These are phyloP conservation scores for Trichoderma sp. DNA, from an alignment of 2,329 filamentous ascomycete species.

Conservation along the genomic window DNA sequence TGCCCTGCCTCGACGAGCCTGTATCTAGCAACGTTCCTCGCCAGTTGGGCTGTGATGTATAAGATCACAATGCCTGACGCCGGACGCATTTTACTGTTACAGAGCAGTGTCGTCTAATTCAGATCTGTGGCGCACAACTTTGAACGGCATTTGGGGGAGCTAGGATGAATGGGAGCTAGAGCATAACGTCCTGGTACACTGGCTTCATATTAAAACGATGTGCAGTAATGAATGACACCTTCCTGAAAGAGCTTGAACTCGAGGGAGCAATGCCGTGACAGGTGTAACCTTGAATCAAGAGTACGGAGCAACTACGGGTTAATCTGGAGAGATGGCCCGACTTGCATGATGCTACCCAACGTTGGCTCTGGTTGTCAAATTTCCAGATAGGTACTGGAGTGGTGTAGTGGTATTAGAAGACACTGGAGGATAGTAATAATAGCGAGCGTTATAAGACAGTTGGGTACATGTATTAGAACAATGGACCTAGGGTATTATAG, in stretches of 20 bases:
- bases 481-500: too few species aligned
- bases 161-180: not conserved
- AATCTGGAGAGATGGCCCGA: not conserved
- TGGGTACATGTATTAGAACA: too few species aligned
- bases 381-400: not conserved
- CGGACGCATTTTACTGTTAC: not conserved
- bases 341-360: not conserved
- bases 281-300: not conserved
- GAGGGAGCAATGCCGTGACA: not conserved
- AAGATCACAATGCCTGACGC: not conserved
- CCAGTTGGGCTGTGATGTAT: not conserved
- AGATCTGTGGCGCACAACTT: not conserved
- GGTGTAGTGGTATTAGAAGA: not conserved
- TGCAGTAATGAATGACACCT: not conserved
- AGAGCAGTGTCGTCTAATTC: not conserved
- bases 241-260: not conserved
- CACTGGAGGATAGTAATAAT: not conserved
- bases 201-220: not conserved
- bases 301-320: not conserved
- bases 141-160: not conserved
- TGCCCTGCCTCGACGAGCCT: not conserved
- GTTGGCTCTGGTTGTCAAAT: not conserved
- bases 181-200: not conserved
- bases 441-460: not conserved
- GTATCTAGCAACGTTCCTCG: not conserved